A percentile compares a stretch with the other conserved stretches of the same genome.
Conservation (phyloP, 2,329 filamentous ascomycete genomes). For the Cytospora paraplurivora region DNA sequence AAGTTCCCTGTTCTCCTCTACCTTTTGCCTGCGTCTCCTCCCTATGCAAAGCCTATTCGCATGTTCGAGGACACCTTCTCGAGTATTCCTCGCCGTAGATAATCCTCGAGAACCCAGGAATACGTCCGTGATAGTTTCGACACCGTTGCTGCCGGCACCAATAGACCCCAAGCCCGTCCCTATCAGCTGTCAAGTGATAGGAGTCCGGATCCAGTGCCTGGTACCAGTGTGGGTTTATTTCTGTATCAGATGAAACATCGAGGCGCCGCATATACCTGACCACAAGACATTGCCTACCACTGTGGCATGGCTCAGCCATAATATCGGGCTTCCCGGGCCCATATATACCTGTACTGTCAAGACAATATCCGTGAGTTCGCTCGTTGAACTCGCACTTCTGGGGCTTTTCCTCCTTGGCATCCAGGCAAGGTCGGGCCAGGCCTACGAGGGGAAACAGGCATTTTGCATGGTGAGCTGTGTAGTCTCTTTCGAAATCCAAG, state of each 20-base stretch:
- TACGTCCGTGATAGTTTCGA: slow-evolving; percentile 7
- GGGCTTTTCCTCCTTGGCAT: background rate
- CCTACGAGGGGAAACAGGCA: background rate
- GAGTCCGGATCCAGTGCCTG: slow-evolving; percentile 2
- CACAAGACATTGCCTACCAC: background rate
- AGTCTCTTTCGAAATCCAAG: background rate
- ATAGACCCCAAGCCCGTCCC: slow-evolving; percentile 7
- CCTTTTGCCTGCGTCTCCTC: background rate
- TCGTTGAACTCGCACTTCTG: background rate
- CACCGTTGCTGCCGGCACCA: slow-evolving; percentile 9
- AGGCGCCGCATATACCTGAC: background rate
- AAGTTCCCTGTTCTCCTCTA: background rate
- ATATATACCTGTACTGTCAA: background rate
- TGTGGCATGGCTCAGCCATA: slow-evolving; percentile 1
- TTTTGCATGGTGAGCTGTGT: background rate
- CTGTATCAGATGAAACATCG: background rate
- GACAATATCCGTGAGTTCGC: background rate
- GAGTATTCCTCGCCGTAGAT: background rate
- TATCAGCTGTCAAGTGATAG: background rate
- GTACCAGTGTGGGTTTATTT: slow-evolving; percentile 5
- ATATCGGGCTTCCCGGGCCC: background rate
- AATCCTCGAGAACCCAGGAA: slow-evolving; percentile 15
- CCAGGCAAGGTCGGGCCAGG: background rate
- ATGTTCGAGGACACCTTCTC: background rate
- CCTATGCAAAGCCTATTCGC: background rate